Base-by-base conservation (phyloP, 495 filamentous ascomycete genomes). In the Daldinia concentrica region DNA sequence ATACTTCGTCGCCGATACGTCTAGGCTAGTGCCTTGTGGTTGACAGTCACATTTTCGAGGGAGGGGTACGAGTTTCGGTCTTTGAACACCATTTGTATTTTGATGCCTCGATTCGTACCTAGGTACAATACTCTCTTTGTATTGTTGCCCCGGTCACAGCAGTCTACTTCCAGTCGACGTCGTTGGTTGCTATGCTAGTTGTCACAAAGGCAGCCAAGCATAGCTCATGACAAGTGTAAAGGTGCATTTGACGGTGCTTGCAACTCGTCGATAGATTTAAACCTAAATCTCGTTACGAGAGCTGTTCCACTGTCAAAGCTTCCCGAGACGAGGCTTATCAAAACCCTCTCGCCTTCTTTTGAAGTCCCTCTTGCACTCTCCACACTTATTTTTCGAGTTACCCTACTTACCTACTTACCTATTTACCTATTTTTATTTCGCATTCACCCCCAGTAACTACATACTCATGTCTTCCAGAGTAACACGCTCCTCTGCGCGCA, bases 391-490 rank as follows among this genome's bases (percentile, higher is more conserved):
- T 56, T 56, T 59, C 61, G 58, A 74, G 62, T 68, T 56, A 54
- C 50, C 9, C 51, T 36, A 57, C 34, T 30, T 43, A 27, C 36
- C 22, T 59, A 15, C 9, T 32, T 50, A 6, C 15, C 24, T 30
- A 7, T 41, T 34, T n/a, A 29, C 27, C 27, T 29, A 32, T 32
- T 34, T 6, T 39, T 43, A 7, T 59, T 66, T 62, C 29, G 19
- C 43, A 60, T 66, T 39, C 34, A 37, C 26, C 45, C 48, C 14
- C 59, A 54, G 58, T 58, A 55, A 27, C 8, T 26, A 45, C 12
- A 60, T 81, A 86, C 91, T 92, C 88, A 93, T 93, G 91, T 91
- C 91, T 86, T 79, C 87, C 87, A 94, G 92, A 89, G 86, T 90
- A 64, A 93, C 91, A 82, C 89, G 91, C 79, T 92, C 91, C 72